Percentiles rank a stretch among this genome's conserved stretches.
Conservation (phyloP, 2,329 filamentous ascomycete species). For the Sporothrix mexicana region DNA sequence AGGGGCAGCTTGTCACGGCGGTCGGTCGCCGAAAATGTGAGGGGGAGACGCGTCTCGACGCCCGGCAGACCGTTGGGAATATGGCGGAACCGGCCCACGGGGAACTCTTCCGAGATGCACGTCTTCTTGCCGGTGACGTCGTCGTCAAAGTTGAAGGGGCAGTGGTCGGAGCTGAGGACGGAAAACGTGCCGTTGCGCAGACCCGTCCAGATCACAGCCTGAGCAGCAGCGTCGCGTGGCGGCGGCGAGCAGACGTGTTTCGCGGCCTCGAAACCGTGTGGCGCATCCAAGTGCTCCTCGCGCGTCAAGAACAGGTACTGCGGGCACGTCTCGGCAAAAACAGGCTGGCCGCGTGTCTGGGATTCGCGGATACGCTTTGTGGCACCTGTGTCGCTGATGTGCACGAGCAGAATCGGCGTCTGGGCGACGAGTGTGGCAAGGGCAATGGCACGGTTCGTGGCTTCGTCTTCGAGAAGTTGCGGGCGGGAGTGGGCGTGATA, state of each 20-base stretch:
- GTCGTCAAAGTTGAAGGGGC: slow-evolving; percentile 57
- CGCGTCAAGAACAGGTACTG: slow-evolving; percentile 63
- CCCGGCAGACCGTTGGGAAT: slow-evolving; percentile 65
- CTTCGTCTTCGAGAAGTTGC: slow-evolving; percentile 55
- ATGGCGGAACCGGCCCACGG: slow-evolving; percentile 55
- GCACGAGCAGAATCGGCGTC: slow-evolving; percentile 59
- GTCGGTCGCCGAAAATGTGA: slow-evolving; percentile 46
- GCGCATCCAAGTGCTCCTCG: slow-evolving; percentile 43
- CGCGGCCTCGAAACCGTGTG: slow-evolving; percentile 54
- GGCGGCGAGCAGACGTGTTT: slow-evolving; percentile 62
- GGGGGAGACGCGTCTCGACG: slow-evolving; percentile 60
- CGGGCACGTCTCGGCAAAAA: slow-evolving; percentile 64
- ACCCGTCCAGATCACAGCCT: slow-evolving; percentile 58
- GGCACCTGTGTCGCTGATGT: slow-evolving; percentile 56
- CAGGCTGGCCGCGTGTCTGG: slow-evolving; percentile 56
- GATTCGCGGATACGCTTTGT: slow-evolving; percentile 56
- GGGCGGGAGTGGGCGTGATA: slow-evolving; percentile 55
- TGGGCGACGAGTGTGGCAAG: slow-evolving; percentile 55
- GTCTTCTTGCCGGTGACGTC: slow-evolving; percentile 42
- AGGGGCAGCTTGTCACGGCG: slow-evolving; percentile 40
- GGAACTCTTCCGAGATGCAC: slow-evolving; percentile 38
- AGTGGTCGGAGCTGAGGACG: slow-evolving; percentile 57
- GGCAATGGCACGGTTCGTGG: slow-evolving; percentile 56
- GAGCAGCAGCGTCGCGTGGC: slow-evolving; percentile 54
- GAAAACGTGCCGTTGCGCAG: slow-evolving; percentile 61